phyloP scores from a whole-genome alignment of 441 rosid species.

The Aleurites moluccanus region DNA sequence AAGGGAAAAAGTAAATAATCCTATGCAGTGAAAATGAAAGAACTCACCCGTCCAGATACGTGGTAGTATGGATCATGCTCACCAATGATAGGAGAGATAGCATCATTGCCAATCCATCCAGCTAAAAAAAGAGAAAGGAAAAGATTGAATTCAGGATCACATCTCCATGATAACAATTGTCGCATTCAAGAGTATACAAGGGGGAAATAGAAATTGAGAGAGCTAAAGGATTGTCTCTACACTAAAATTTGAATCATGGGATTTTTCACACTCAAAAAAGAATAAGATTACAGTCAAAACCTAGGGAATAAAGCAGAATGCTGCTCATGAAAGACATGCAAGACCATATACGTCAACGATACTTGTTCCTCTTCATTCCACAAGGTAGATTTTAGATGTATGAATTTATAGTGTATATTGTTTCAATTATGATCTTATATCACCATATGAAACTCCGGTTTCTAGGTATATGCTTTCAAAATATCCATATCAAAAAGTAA shows the following conservation, averaged over 20 bases:
- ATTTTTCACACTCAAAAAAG: not conserved
- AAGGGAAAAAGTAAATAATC: not conserved
- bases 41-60: conserved; percentile 70
- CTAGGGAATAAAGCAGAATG: not conserved
- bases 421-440: not conserved
- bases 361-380: not conserved
- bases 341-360: not conserved
- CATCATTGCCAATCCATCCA: conserved; percentile 86
- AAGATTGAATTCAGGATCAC: conserved; percentile 18
- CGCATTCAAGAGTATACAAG: conserved; percentile 14
- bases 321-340: not conserved
- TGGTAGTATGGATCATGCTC: conserved; percentile 74
- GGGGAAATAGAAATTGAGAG: not conserved
- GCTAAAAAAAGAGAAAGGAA: conserved; percentile 39
- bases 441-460: not conserved
- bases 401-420: not conserved
- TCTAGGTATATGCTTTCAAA: not conserved
- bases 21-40: conserved; percentile 4
- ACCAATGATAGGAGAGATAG: conserved; percentile 76
- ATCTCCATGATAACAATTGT: conserved; percentile 6
- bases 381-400: not conserved
- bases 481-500: not conserved
- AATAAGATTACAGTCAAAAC: not conserved
- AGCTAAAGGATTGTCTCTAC: not conserved
- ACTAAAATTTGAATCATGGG: conserved; percentile 6